Percentiles rank a stretch among this genome's conserved stretches.
phyloP scores from a whole-genome alignment of 352 stramenopile genomes.

The Phytopythium mirpurense region DNA sequence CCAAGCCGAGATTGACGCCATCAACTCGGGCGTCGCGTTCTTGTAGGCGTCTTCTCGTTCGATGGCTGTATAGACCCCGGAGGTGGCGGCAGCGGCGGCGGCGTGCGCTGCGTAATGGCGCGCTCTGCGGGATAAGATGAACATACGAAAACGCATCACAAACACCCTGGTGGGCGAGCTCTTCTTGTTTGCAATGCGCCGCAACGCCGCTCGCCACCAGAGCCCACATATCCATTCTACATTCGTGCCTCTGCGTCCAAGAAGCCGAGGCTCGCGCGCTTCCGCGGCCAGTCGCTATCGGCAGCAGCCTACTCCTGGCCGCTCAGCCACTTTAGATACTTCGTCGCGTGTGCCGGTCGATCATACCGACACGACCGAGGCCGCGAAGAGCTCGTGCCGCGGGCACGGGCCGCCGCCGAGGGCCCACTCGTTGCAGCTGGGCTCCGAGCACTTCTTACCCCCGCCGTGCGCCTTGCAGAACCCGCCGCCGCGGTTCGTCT shows the following conservation, averaged over 20 bases:
- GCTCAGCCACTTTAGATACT: not conserved
- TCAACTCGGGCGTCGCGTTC: constrained; percentile 78
- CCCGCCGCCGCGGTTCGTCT: constrained; percentile 73
- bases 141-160: constrained; percentile 14
- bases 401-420: constrained; percentile 59
- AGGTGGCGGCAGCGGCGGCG: not conserved
- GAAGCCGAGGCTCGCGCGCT: too few relatives aligned
- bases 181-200: not conserved
- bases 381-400: constrained; percentile 53
- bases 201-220: too few relatives aligned
- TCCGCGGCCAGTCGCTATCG: not conserved
- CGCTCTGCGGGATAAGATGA: too few relatives aligned
- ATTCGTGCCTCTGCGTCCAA: not conserved
- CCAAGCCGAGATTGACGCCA: constrained; percentile 58
- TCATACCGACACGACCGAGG: constrained; percentile 50
- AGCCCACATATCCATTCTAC: not conserved
- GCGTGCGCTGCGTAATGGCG: constrained; percentile 12
- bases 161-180: not conserved
- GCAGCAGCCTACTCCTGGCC: not conserved
- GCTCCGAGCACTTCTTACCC: constrained; percentile 64
- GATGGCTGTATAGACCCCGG: not conserved
- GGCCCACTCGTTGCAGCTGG: constrained; percentile 66
- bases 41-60: constrained; percentile 28
- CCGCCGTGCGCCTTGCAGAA: constrained; percentile 78
- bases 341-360: not conserved